Conservation (phyloP, 495 filamentous ascomycete species). For the Podospora conica region DNA sequence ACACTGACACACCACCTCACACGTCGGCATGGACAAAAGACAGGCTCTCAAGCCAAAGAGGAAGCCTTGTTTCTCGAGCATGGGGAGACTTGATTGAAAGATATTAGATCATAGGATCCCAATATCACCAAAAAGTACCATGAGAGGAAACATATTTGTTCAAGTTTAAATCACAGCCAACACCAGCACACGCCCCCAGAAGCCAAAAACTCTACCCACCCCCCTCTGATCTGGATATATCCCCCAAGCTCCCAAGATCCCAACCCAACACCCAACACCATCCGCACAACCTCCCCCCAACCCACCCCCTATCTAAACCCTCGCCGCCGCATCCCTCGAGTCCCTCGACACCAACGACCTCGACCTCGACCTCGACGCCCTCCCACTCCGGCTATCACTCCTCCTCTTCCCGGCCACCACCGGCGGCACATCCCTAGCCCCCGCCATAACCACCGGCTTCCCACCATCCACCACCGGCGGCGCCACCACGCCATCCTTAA, state of each 20-base stretch:
- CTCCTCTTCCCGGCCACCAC: background rate
- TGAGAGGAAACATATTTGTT: background rate
- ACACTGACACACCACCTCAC: background rate
- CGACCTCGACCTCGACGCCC: background rate
- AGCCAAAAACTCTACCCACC: background rate
- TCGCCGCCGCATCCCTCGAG: background rate
- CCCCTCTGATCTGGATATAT: background rate
- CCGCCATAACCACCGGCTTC: background rate
- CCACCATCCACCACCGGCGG: background rate
- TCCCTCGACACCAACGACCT: background rate
- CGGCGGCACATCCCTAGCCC: background rate
- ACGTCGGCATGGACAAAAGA: background rate
- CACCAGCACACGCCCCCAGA: background rate
- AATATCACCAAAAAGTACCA: background rate
- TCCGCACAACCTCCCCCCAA: background rate
- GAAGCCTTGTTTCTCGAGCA: background rate
- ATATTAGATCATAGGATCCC: background rate
- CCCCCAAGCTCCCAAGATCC: background rate
- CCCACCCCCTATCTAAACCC: background rate
- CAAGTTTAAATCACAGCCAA: background rate
- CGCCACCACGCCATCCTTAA: background rate
- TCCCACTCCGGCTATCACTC: slow-evolving; percentile 1
- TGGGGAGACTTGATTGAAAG: background rate
- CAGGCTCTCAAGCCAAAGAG: background rate
- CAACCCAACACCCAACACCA: background rate